Percentiles rank a stretch among this genome's conserved stretches.
phyloP scores from a whole-genome alignment of 495 filamentous ascomycete genomes.

The Xylaria cubensis region DNA sequence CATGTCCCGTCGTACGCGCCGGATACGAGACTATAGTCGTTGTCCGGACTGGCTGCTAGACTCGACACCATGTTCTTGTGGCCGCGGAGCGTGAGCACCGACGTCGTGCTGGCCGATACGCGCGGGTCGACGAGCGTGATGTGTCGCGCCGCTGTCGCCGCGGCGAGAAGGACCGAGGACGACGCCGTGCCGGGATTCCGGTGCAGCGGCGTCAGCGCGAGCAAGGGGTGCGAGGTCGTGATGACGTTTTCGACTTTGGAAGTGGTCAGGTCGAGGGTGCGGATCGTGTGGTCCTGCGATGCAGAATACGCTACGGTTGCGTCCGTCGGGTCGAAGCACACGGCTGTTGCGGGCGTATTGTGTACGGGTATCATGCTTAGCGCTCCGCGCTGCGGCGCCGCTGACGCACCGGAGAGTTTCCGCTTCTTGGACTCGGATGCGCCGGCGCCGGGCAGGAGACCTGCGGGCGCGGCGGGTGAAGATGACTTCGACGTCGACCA shows the following conservation, averaged over 20 bases:
- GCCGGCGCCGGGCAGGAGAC: conserved; percentile 66
- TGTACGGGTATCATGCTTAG: conserved; percentile 75
- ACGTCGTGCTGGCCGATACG: conserved; percentile 70
- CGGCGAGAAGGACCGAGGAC: conserved; percentile 70
- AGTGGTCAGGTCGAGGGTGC: conserved; percentile 90
- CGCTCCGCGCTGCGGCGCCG: conserved; percentile 78
- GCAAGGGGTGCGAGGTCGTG: conserved; percentile 79
- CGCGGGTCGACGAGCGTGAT: conserved; percentile 92
- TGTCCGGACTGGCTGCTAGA: conserved; percentile 72
- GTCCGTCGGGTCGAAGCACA: conserved; percentile 83
- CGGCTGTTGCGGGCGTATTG: conserved; percentile 71
- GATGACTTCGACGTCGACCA: conserved; percentile 82
- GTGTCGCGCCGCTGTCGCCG: conserved; percentile 83
- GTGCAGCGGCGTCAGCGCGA: conserved; percentile 73
- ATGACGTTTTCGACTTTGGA: conserved; percentile 74
- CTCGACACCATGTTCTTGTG: conserved; percentile 84
- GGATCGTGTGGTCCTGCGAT: conserved; percentile 86
- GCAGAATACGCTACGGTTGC: conserved; percentile 86
- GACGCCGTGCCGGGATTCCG: conserved; percentile 46
- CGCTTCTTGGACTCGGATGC: conserved; percentile 73
- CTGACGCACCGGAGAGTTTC: conserved; percentile 65
- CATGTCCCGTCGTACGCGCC: conserved; percentile 89
- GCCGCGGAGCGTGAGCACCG: conserved; percentile 86
- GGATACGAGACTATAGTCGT: conserved; percentile 79
- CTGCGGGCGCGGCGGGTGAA: conserved; percentile 70